Base-by-base conservation (phyloP, 345 rosid genomes). In the Firmiana major region DNA sequence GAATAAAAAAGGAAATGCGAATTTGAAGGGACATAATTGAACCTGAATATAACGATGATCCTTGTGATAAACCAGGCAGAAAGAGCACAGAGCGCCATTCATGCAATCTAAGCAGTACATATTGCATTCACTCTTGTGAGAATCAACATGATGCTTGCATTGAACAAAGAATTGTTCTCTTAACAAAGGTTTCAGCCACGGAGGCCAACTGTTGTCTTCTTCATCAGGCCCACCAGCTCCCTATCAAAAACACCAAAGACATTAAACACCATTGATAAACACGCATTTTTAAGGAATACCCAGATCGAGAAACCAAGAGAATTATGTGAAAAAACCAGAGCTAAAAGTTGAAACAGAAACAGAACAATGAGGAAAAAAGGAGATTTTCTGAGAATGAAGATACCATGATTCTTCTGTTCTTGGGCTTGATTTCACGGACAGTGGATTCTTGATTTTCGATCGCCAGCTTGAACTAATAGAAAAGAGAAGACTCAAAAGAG, bases 71-170 rank as follows among this genome's bases (percentile, higher is more conserved):
- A 84, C 78, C 53, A 93, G 89, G 79, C 99, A 95, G 11, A 87
- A 85, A 81, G 97, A 90, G 76, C 98, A 96, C 71, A 96, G 90
- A 0, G 97, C 86, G 2, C 97, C 97, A 57, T 87, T 84, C 77
- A 87, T 84, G 57, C 99, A 96, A 83, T 96, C 98, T 83, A 96
- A 84, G 81, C 99, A 96, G 75, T 87, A 96, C 99, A 94, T 92
- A 77, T 96, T 96, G 80, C 99, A 94, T 85, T 96, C 99, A 73
- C 90, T 94, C 86, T 92, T 94, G 78, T 91, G 95, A 68, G 97
- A 90, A 83, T 94, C 95, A 7, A 80, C 90, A 82, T 96, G 98
- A 16, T 66, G 72, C 84, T 91, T 91, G 79, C 99, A 96, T 48
- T 93, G 98, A 83, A 82, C 94, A 85, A 96, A 96, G 89, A 93